Evolutionary conservation across 257 asterid species (phyloP), one percentile per base, ranked within the genome.

Genomic region (Capsicum chinense): DNA sequence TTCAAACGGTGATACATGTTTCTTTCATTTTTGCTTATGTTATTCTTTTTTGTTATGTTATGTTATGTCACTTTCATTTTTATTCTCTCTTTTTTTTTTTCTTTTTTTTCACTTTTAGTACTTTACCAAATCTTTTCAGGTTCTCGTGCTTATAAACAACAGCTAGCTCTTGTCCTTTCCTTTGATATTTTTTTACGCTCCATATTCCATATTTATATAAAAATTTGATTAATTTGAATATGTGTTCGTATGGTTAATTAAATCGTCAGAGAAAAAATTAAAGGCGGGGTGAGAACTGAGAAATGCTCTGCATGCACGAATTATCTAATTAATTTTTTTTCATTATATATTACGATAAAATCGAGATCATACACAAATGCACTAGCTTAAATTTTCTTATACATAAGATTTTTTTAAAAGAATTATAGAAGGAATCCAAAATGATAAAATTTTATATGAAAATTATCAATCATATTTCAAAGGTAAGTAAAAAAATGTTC

Each of bases 121-220:
- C 69, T 56, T 59, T 79, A 33, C 56, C 21, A 42, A 79, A 56
- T 79, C 68, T 74, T 74, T 74, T 50, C 80, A 50, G 60, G 19
- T 50, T 50, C 44, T 74, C 81, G 81, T 74, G 80, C 44, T 74
- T 74, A 74, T 50, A 48, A 19, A 42, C 37, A 74, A 13, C 80
- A 48, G 21, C 7, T 74, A 74, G 12, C 81, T 74, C 33, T 42
- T 69, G 56, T 69, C 79, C 79, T 69, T 42, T 16, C 54, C 54
- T 26, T 7, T 15, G 2, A 15, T 39, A 5, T 3, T 11, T 11
- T 2, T 5, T 37, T 37, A 4, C 15, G 5, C 6, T 26, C 9
- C 0, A 67, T 35, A 35, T 56, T 56, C 3, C 1, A 13, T 56
- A 12, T 13, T 0, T 4, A 5, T 54, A 64, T 0, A 7, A 26